These are phyloP conservation scores for Ophiostoma populinum DNA, from an alignment of 2,329 filamentous ascomycete species.

Conservation along the genomic window DNA sequence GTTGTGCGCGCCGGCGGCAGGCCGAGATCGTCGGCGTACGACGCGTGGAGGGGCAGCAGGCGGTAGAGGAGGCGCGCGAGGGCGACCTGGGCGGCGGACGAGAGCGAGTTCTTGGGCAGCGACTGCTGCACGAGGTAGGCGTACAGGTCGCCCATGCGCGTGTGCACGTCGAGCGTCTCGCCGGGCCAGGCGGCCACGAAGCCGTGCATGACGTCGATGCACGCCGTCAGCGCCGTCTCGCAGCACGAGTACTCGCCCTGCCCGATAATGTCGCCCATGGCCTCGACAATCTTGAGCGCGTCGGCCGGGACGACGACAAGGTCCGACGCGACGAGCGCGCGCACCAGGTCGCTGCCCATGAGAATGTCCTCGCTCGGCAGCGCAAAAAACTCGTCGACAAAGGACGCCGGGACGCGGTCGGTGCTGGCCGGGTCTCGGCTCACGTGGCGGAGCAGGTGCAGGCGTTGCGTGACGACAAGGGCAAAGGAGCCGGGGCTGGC, in stretches of 20 bases:
- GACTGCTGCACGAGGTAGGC: conserved; percentile 53
- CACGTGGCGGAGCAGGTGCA: conserved; percentile 27
- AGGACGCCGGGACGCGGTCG: conserved; percentile 29
- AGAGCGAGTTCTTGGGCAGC: conserved; percentile 51
- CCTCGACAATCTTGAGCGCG: conserved; percentile 29
- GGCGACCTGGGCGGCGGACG: conserved; percentile 47
- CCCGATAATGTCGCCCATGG: conserved; percentile 32
- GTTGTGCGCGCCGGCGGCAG: conserved; percentile 48
- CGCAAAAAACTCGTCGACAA: conserved; percentile 31
- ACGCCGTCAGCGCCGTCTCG: conserved; percentile 52
- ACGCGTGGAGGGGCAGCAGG: conserved; percentile 47
- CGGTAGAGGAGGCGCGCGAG: conserved; percentile 53
- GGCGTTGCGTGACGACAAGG: conserved; percentile 26
- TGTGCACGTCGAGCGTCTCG: conserved; percentile 40
- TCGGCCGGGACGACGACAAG: conserved; percentile 30
- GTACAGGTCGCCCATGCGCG: conserved; percentile 60
- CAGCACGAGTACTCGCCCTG: conserved; percentile 50
- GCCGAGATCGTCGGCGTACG: conserved; percentile 43
- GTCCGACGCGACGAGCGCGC: conserved; percentile 36
- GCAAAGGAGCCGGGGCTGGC: conserved; percentile 30
- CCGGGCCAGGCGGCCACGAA: conserved; percentile 47
- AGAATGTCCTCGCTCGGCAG: conserved; percentile 37
- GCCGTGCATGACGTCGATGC: conserved; percentile 49
- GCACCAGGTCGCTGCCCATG: conserved; percentile 29
- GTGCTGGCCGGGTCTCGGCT: conserved; percentile 24